These are phyloP conservation scores for Davidsoniella neocaledoniae DNA, from an alignment of 2,329 filamentous ascomycete species.

Conservation along the genomic window DNA sequence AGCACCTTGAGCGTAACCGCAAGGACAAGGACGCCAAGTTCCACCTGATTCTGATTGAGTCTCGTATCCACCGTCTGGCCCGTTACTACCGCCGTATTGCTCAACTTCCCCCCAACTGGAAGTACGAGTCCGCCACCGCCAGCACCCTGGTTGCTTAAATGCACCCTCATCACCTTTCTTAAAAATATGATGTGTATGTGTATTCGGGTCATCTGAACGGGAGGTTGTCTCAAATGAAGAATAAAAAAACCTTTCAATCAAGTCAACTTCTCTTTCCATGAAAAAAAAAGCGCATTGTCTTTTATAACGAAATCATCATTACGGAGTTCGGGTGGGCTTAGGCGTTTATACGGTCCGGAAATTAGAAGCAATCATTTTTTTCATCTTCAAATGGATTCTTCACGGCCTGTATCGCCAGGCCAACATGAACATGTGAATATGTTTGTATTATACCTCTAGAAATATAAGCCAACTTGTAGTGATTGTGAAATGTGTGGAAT, in stretches of 20 bases:
- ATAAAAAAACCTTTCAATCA: constrained; percentile 10
- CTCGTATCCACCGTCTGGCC: constrained; percentile 97
- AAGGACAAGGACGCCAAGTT: constrained; percentile 99
- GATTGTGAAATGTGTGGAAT: background rate
- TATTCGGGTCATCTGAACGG: constrained; percentile 8
- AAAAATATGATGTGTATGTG: constrained; percentile 11
- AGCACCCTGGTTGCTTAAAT: constrained; percentile 80
- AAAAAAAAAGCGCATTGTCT: constrained; percentile 1
- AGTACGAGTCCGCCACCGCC: constrained; percentile 96
- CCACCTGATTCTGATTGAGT: constrained; percentile 99
- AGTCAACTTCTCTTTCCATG: constrained; percentile 10
- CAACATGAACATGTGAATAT: background rate
- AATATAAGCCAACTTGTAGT: background rate
- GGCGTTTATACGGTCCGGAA: constrained; percentile 1
- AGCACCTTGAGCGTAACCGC: constrained; percentile 99
- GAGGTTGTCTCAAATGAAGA: constrained; percentile 10
- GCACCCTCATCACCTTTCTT: constrained; percentile 3
- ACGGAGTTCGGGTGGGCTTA: constrained; percentile 1
- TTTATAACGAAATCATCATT: background rate
- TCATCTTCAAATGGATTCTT: constrained; percentile 3
- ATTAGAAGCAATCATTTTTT: constrained; percentile 9
- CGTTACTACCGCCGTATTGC: constrained; percentile 98
- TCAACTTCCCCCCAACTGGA: constrained; percentile 81
- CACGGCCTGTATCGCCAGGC: background rate
- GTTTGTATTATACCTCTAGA: background rate